These are phyloP conservation scores for Bidens hawaiensis DNA, from an alignment of 140 eudicot genomes.

Conservation along the genomic window DNA sequence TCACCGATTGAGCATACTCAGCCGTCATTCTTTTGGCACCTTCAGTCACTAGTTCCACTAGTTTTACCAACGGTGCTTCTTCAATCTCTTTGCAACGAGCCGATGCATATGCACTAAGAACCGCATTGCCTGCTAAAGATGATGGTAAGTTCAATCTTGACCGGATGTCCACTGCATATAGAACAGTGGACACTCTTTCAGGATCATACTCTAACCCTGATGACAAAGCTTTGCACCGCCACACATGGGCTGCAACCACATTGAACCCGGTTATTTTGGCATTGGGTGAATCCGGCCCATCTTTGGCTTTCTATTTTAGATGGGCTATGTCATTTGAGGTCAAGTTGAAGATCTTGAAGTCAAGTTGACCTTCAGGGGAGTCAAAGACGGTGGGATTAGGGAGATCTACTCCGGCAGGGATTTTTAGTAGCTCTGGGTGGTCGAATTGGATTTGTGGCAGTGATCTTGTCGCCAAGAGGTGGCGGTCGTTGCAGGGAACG, in stretches of 20 bases:
- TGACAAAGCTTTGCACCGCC: slow-evolving; percentile 90
- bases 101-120: slow-evolving; percentile 68
- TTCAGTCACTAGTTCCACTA: slow-evolving; percentile 60
- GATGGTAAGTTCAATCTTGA: slow-evolving; percentile 45
- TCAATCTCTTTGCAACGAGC: slow-evolving; percentile 49
- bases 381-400: slow-evolving; percentile 50
- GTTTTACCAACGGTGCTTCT: slow-evolving; percentile 35
- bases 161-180: slow-evolving; percentile 60
- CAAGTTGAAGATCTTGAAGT: slow-evolving; percentile 51
- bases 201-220: slow-evolving; percentile 17
- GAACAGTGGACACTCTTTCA: slow-evolving; percentile 40
- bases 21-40: slow-evolving; percentile 52
- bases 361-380: slow-evolving; percentile 41
- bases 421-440: slow-evolving; percentile 69
- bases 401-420: slow-evolving; percentile 32
- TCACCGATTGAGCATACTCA: slow-evolving; percentile 59
- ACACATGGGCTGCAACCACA: slow-evolving; percentile 66
- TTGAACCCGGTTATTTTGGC: slow-evolving; percentile 62
- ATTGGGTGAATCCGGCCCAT: neutral
- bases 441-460: slow-evolving; percentile 74
- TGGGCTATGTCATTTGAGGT: slow-evolving; percentile 40
- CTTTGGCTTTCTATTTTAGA: slow-evolving; percentile 51
- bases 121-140: slow-evolving; percentile 65
- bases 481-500: slow-evolving; percentile 68
- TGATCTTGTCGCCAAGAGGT: slow-evolving; percentile 62